Percentiles rank a stretch among this genome's conserved stretches.
phyloP scores from a whole-genome alignment of 345 rosid genomes.

The Citrus mangshanensis region DNA sequence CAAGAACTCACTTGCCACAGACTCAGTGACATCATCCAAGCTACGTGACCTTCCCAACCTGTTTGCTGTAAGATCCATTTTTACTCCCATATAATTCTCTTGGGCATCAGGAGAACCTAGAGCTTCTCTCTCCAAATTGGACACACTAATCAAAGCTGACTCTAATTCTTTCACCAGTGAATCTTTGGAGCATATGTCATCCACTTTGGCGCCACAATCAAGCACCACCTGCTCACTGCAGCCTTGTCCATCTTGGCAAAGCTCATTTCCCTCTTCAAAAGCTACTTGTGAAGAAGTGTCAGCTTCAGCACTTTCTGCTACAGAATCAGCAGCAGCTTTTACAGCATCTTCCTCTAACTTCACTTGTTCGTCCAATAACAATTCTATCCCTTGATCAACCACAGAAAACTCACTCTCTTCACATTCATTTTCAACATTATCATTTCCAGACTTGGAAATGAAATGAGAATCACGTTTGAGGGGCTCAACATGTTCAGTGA shows the following conservation, averaged over 20 bases:
- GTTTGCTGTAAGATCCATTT: conserved; percentile 28
- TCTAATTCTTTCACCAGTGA: conserved; percentile 72
- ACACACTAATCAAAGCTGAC: conserved; percentile 55
- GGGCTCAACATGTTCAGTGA: conserved; percentile 34
- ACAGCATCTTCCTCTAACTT: conserved; percentile 24
- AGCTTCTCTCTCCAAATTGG: conserved; percentile 54
- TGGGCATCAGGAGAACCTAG: conserved; percentile 52
- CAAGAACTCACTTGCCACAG: conserved; percentile 80
- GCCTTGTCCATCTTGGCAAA: conserved; percentile 21
- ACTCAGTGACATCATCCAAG: conserved; percentile 54
- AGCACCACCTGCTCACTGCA: conserved; percentile 20
- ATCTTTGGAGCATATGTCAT: conserved; percentile 54
- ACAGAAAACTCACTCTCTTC: conserved; percentile 43
- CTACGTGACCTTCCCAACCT: conserved; percentile 37
- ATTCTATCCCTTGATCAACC: conserved; percentile 35
- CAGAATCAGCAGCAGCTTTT: conserved; percentile 19
- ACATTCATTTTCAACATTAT: conserved; percentile 31
- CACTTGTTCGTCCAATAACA: conserved; percentile 26
- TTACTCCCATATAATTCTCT: conserved; percentile 32
- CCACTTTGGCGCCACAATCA: conserved; percentile 28
- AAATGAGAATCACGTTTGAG: conserved; percentile 20
- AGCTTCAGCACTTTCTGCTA: conserved; percentile 28
- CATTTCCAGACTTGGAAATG: conserved; percentile 27
- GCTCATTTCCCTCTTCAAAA: conserved; percentile 35
- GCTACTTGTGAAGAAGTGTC: conserved; percentile 17